A percentile compares a stretch with the other conserved stretches of the same genome.
Conservation (phyloP, 2,329 filamentous ascomycete genomes). For the Colletotrichum sp. region DNA sequence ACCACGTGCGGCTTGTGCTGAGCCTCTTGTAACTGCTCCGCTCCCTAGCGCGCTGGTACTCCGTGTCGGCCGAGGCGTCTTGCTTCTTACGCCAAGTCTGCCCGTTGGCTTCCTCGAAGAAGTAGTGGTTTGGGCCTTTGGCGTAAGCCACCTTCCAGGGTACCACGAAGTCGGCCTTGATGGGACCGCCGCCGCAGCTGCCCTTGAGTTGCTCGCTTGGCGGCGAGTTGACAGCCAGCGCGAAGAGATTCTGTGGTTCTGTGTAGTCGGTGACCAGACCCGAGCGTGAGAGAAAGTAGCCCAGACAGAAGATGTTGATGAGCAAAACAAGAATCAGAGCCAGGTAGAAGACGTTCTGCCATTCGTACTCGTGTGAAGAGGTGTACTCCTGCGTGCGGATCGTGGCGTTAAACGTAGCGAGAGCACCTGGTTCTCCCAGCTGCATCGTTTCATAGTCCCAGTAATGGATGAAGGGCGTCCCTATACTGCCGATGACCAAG, state of each 20-base stretch:
- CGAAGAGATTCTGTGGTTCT: conserved; percentile 78
- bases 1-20: conserved; percentile 39
- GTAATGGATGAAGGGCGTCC: conserved; percentile 64
- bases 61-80: conserved; percentile 2
- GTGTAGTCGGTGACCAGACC: conserved; percentile 79
- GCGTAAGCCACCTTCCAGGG: conserved; percentile 48
- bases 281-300: conserved; percentile 60
- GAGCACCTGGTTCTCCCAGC: conserved; percentile 47
- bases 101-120: conserved; percentile 42
- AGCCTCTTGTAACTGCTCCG: conserved; percentile 29
- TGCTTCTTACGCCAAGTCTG: conserved; percentile 25
- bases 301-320: conserved; percentile 69
- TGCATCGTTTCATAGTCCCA: conserved; percentile 51
- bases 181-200: conserved; percentile 42
- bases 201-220: conserved; percentile 41
- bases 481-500: conserved; percentile 63
- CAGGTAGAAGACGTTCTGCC: conserved; percentile 72
- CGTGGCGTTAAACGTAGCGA: conserved; percentile 67
- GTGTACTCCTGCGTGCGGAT: conserved; percentile 73
- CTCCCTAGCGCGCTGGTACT: conserved; percentile 9
- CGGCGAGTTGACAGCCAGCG: conserved; percentile 69
- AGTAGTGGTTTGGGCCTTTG: conserved; percentile 45
- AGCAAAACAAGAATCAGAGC: conserved; percentile 70
- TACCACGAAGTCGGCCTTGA: conserved; percentile 39
- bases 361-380: conserved; percentile 64